Conservation (phyloP, 164 flowering plant genomes). For the Tetracentron sinense region DNA sequence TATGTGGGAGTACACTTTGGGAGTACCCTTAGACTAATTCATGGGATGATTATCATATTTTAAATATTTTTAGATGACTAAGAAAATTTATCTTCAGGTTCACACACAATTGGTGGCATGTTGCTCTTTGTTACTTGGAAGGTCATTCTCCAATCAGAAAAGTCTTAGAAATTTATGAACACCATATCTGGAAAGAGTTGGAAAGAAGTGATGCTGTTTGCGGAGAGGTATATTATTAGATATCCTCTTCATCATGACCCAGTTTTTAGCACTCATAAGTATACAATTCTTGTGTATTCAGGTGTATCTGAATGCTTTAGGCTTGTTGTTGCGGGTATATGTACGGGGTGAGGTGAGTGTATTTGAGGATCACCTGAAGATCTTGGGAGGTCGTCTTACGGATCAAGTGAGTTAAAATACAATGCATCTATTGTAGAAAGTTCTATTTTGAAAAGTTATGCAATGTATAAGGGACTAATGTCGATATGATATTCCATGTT, state of each 20-base stretch:
- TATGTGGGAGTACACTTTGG: no score
- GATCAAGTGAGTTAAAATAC: slow-evolving; percentile 71
- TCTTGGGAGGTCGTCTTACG: slow-evolving; percentile 35
- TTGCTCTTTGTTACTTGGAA: slow-evolving; percentile 92
- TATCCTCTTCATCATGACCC: neutral
- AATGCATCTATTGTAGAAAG: neutral
- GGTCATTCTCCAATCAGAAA: slow-evolving; percentile 54
- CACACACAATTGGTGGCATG: slow-evolving; percentile 99
- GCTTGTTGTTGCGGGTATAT: slow-evolving; percentile 61
- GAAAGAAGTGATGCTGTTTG: slow-evolving; percentile 54
- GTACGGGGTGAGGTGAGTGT: slow-evolving; percentile 46
- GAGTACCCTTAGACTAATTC: no score
- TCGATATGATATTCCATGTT: neutral
- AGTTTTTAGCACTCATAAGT: neutral
- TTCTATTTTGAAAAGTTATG: neutral
- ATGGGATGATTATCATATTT: no score
- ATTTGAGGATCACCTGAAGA: slow-evolving; percentile 57
- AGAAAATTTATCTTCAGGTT: slow-evolving; percentile 38
- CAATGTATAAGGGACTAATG: neutral
- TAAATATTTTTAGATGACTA: slow-evolving; percentile 12
- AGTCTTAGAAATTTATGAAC: slow-evolving; percentile 68
- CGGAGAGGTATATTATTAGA: slow-evolving; percentile 48
- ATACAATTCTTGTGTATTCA: slow-evolving; percentile 20
- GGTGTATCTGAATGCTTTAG: slow-evolving; percentile 85
- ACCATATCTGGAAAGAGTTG: slow-evolving; percentile 70